A percentile compares a stretch with the other conserved stretches of the same genome.
phyloP scores from a whole-genome alignment of 345 rosid species.

The Conringia planisiliqua region DNA sequence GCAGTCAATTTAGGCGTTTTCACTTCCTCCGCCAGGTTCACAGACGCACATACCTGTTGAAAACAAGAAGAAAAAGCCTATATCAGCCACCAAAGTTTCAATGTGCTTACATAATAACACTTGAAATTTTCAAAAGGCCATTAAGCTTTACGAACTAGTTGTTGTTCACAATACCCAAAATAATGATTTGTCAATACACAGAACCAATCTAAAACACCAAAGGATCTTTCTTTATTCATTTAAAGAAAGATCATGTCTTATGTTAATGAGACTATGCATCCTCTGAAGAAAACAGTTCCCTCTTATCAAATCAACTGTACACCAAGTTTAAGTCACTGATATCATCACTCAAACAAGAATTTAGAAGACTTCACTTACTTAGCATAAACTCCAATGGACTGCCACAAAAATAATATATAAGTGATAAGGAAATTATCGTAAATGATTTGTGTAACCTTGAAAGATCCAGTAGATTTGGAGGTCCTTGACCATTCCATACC shows the following conservation, averaged over 20 bases:
- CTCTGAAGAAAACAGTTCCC: background rate
- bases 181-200: background rate
- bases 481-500: constrained; percentile 82
- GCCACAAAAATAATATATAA: too few relatives aligned
- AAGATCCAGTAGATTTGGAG: constrained; percentile 52
- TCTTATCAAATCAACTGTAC: too few relatives aligned
- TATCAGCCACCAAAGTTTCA: background rate
- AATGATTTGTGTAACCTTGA: constrained; percentile 50
- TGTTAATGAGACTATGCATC: background rate
- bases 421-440: background rate
- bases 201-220: background rate
- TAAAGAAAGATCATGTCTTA: background rate
- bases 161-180: background rate
- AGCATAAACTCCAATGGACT: too few relatives aligned
- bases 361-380: too few relatives aligned
- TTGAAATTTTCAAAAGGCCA: background rate
- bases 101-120: background rate
- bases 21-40: constrained; percentile 62
- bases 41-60: constrained; percentile 54
- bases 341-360: background rate
- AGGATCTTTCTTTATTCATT: background rate
- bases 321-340: background rate
- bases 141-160: background rate
- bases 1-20: constrained; percentile 67
- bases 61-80: background rate